These are phyloP conservation scores for Suillus weaverae DNA, from an alignment of 768 basidiomycete genomes.

Conservation along the genomic window DNA sequence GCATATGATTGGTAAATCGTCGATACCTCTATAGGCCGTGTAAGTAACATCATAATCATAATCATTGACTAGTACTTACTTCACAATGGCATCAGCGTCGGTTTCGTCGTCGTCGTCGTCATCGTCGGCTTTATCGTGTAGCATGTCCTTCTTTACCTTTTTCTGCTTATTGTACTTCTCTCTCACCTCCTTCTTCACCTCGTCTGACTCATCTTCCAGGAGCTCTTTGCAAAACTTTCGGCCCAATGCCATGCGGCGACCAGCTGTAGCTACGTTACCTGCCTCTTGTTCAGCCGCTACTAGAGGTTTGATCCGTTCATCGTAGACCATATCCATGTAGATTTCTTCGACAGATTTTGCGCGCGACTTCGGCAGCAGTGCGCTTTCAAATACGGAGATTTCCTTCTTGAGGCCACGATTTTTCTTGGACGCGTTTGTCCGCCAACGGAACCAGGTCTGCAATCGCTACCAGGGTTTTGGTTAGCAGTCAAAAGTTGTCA, in stretches of 20 bases:
- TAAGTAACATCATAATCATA: neutral
- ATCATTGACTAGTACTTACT: conserved; percentile 2
- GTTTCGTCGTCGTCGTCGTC: neutral
- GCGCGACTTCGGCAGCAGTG: neutral
- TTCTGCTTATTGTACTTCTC: conserved; percentile 6
- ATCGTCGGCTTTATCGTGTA: too few relatives aligned
- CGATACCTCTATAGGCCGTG: conserved; percentile 1
- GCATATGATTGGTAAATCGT: neutral
- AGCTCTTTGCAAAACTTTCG: conserved; percentile 5
- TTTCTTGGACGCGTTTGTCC: neutral
- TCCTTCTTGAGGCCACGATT: neutral
- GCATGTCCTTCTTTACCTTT: neutral
- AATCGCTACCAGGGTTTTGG: neutral
- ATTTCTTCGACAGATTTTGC: neutral
- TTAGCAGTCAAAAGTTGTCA: neutral
- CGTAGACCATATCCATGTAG: neutral
- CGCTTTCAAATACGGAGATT: neutral
- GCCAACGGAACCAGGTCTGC: conserved; percentile 6
- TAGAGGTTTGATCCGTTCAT: conserved; percentile 3
- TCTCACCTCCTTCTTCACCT: neutral
- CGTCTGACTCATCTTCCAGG: neutral
- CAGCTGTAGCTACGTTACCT: neutral
- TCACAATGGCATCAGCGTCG: neutral
- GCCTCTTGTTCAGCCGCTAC: conserved; percentile 3
- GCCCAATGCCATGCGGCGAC: neutral